Evolutionary conservation across 768 basidiomycete genomes (phyloP).

Genomic region (Kwoniella sp.): DNA sequence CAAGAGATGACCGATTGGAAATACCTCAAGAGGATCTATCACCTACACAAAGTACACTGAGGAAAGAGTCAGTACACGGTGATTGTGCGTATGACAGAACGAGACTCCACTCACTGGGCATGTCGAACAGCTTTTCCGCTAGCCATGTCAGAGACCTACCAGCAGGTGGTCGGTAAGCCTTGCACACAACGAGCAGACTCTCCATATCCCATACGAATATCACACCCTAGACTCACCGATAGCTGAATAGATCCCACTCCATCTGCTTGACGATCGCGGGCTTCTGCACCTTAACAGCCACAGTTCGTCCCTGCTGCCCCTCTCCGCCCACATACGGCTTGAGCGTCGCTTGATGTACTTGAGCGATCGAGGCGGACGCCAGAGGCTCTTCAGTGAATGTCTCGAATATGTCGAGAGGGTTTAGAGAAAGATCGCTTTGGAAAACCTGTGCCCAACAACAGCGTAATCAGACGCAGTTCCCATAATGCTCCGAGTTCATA

Average conservation of each 20-base stretch:
- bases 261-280: conserved; percentile 83
- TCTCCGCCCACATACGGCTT: conserved; percentile 52
- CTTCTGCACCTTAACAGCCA: conserved; percentile 91
- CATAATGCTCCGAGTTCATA: no score
- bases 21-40: neutral
- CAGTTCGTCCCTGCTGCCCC: conserved; percentile 61
- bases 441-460: conserved; percentile 57
- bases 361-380: conserved; percentile 88
- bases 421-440: conserved; percentile 60
- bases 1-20: conserved; percentile 42
- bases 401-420: conserved; percentile 74
- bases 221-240: conserved; percentile 39
- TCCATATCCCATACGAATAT: neutral
- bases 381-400: conserved; percentile 74
- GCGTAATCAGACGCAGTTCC: neutral
- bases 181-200: no score
- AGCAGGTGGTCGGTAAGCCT: neutral
- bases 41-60: conserved; percentile 68
- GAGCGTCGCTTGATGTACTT: conserved; percentile 80
- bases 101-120: conserved; percentile 61
- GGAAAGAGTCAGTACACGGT: no score
- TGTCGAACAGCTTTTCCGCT: conserved; percentile 69
- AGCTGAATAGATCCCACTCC: conserved; percentile 63
- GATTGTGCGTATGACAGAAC: no score
- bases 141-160: conserved; percentile 59